Percentiles rank a stretch among this genome's conserved stretches.
Evolutionary conservation across 257 asterid genomes (phyloP).

Genomic region (Ligustrum vulgare): DNA sequence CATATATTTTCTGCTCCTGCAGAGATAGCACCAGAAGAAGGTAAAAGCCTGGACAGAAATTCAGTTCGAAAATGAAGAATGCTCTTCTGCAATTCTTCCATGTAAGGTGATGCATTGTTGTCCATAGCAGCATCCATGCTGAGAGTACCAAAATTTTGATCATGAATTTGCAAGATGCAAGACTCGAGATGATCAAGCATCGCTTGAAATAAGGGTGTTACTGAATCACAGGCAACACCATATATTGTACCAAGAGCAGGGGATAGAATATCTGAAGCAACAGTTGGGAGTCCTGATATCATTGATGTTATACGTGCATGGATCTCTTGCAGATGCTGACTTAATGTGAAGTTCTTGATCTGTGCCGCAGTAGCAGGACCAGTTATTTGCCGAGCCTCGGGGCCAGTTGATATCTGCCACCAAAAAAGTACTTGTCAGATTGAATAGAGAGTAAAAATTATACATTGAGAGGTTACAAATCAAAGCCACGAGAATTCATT

Average conservation of each 20-base stretch:
- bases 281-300: conserved; percentile 59
- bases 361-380: conserved; percentile 92
- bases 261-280: conserved; percentile 80
- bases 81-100: conserved; percentile 88
- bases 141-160: conserved; percentile 71
- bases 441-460: background rate
- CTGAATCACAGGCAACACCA: conserved; percentile 90
- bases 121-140: conserved; percentile 85
- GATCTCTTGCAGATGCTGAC: conserved; percentile 89
- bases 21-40: conserved; percentile 55
- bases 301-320: conserved; percentile 71
- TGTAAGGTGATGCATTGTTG: conserved; percentile 79
- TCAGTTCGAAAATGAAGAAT: conserved; percentile 79
- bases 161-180: conserved; percentile 82
- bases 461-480: background rate
- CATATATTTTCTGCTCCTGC: conserved; percentile 69
- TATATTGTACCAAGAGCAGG: conserved; percentile 78
- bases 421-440: background rate
- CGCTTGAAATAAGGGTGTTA: conserved; percentile 83
- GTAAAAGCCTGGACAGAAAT: conserved; percentile 77
- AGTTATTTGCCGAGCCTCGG: conserved; percentile 89
- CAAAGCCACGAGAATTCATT: background rate
- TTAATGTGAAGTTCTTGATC: conserved; percentile 78
- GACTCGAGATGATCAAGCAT: conserved; percentile 93
- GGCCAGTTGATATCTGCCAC: conserved; percentile 86